Evolutionary conservation across 2,329 filamentous ascomycete genomes (phyloP), one percentile per base, ranked within the genome.

Genomic region (Hypoxylon sp.): DNA sequence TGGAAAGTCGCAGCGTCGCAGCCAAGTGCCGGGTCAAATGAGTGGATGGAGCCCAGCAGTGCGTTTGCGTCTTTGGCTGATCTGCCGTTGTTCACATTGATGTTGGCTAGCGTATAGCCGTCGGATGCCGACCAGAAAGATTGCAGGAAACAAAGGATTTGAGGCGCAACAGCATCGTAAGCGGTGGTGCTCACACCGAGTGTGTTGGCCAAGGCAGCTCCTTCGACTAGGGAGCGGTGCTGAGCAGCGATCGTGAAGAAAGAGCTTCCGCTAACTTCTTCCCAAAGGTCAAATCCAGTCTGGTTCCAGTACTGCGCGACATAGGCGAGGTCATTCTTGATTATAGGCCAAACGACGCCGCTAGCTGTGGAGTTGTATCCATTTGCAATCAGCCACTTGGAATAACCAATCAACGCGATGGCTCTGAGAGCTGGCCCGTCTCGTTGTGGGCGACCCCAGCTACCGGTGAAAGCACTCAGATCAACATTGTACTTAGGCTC

Each of bases 401-500:
- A 86, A 74, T 94, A 96, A 0, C 83, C 83, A 56, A 91, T 89
- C 72, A 96, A 78, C 2, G 92, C 87, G 46, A 88, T 92, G 1
- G 91, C 92, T 52, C 93, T 85, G 38, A 96, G 84, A 20, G 92
- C 87, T 22, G 93, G 92, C 0, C 92, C 92, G 77, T 96, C 92
- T 42, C 90, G 84, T 78, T 96, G 92, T 11, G 92, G 92, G 18
- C 92, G 87, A 26, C 91, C 92, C 92, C 92, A 95, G 4, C 80
- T 75, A 26, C 86, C 89, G 2, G 87, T 91, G 75, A 87, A 93
- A 6, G 87, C 82, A 8, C 81, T 85, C 62, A 85, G 78, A 68
- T 93, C 85, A 40, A 87, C 86, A 59, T 90, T 82, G 78, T 87
- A 94, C 78, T 94, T 94, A 59, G 92, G 85, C 76, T 95, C 92